Conservation (phyloP, 2,329 filamentous ascomycete genomes). For the Pseudopithomyces maydicus region DNA sequence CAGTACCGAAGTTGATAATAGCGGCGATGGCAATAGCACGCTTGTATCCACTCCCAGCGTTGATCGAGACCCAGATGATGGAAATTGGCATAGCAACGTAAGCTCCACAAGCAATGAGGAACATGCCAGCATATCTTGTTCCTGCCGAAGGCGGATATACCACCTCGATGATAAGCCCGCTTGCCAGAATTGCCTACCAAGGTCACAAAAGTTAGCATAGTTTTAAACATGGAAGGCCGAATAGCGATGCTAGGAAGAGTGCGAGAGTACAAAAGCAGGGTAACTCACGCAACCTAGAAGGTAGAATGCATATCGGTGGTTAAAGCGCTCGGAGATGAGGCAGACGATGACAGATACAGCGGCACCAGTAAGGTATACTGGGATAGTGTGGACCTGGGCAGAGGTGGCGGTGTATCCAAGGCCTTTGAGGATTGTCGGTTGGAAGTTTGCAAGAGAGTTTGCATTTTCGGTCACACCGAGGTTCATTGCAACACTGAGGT, state of each 20-base stretch:
- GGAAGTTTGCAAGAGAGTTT: slow-evolving; percentile 38
- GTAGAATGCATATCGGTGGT: slow-evolving; percentile 37
- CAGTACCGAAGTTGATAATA: slow-evolving; percentile 53
- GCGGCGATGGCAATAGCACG: slow-evolving; percentile 23
- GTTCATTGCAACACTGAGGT: slow-evolving; percentile 27
- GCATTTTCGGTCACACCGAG: slow-evolving; percentile 38
- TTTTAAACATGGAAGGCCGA: not conserved
- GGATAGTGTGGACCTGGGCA: slow-evolving; percentile 43
- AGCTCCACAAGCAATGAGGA: slow-evolving; percentile 59
- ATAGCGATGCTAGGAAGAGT: not conserved
- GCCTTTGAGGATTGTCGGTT: slow-evolving; percentile 43
- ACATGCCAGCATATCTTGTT: slow-evolving; percentile 58
- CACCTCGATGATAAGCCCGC: slow-evolving; percentile 58
- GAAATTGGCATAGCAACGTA: slow-evolving; percentile 63
- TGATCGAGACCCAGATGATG: slow-evolving; percentile 63
- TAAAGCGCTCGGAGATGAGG: slow-evolving; percentile 31
- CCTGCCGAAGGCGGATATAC: slow-evolving; percentile 42
- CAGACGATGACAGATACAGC: slow-evolving; percentile 36
- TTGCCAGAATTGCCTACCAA: slow-evolving; percentile 42
- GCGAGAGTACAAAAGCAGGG: not conserved
- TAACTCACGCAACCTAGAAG: slow-evolving; percentile 27
- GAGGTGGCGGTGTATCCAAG: slow-evolving; percentile 40
- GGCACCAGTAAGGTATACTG: slow-evolving; percentile 39
- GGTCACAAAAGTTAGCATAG: not conserved
- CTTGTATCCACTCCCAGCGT: slow-evolving; percentile 40